A percentile compares a stretch with the other conserved stretches of the same genome.
Evolutionary conservation across 2,329 filamentous ascomycete species (phyloP).

Genomic region (Botrytis porri): DNA sequence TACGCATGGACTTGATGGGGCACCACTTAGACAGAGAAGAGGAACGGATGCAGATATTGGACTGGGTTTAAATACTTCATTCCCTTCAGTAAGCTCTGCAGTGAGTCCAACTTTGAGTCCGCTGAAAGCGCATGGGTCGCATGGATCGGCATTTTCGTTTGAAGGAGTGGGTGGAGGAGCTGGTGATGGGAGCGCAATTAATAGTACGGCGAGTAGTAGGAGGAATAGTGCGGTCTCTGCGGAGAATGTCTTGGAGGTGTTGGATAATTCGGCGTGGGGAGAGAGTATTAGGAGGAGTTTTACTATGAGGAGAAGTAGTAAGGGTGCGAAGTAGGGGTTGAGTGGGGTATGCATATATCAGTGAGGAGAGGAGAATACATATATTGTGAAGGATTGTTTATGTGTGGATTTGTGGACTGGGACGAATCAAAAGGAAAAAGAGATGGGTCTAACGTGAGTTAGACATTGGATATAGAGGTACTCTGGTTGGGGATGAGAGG

Average conservation of each 20-base stretch:
- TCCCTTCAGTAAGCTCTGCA: conserved; percentile 26
- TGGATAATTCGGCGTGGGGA: conserved; percentile 89
- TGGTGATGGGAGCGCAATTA: conserved; percentile 23
- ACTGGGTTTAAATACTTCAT: conserved; percentile 3
- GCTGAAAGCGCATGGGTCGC: conserved; percentile 38
- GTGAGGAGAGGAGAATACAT: background rate
- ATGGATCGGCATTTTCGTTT: conserved; percentile 36
- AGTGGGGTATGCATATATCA: background rate
- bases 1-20: conserved; percentile 34
- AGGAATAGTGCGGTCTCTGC: conserved; percentile 69
- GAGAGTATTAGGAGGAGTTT: conserved; percentile 88
- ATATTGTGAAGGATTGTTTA: background rate
- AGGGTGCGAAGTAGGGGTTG: background rate
- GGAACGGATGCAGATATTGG: conserved; percentile 23
- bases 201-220: conserved; percentile 49
- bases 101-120: conserved; percentile 30
- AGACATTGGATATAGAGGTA: background rate
- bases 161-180: conserved; percentile 24
- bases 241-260: conserved; percentile 75
- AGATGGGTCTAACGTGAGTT: background rate
- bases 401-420: background rate
- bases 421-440: background rate
- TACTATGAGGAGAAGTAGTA: conserved; percentile 55
- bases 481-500: background rate
- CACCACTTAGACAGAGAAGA: conserved; percentile 27